phyloP scores from a whole-genome alignment of 345 rosid species.

The Chamaenerion angustifolium region DNA sequence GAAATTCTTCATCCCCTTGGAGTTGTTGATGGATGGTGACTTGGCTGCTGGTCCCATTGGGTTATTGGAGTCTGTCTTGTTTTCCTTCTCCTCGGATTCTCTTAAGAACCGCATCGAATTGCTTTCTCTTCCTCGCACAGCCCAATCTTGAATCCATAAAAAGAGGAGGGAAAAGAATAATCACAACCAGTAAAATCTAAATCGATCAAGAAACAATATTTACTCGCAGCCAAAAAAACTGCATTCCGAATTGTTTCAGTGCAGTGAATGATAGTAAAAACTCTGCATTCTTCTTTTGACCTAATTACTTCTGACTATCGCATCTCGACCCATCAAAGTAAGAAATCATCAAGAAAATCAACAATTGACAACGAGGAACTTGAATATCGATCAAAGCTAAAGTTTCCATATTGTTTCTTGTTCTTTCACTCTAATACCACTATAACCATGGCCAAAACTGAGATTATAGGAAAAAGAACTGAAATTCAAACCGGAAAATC shows the following conservation, averaged over 20 bases:
- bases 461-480: background rate
- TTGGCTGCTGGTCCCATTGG: too few species aligned
- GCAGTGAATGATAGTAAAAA: too few species aligned
- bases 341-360: too few species aligned
- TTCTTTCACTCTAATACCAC: too few species aligned
- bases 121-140: slow-evolving; percentile 29
- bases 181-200: slow-evolving; percentile 4
- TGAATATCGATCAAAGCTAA: too few species aligned
- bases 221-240: too few species aligned
- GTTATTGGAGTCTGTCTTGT: slow-evolving; percentile 22
- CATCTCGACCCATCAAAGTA: too few species aligned
- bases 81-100: slow-evolving; percentile 54
- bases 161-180: background rate
- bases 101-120: slow-evolving; percentile 8
- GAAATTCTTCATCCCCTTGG: slow-evolving; percentile 51
- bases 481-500: background rate
- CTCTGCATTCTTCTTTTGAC: too few species aligned
- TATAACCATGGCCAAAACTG: background rate
- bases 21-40: slow-evolving; percentile 19
- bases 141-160: slow-evolving; percentile 18
- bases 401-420: too few species aligned
- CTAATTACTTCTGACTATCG: too few species aligned
- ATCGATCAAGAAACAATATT: background rate
- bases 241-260: too few species aligned
- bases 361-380: too few species aligned